Evolutionary conservation across 331 rosid species (phyloP), one percentile per base, ranked within the genome.

Genomic region (Acacia concinna): DNA sequence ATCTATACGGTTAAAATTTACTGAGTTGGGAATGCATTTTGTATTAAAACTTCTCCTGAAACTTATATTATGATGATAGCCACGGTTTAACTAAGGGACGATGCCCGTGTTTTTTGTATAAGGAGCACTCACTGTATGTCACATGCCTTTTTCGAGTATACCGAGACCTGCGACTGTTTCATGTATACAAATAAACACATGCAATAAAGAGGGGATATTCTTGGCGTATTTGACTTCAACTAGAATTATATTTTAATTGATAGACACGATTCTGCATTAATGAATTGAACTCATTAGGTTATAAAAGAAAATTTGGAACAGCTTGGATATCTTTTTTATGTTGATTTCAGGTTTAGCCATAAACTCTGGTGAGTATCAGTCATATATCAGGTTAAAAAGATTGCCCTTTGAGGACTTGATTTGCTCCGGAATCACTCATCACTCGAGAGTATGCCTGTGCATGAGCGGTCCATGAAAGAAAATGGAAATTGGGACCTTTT

Each of bases 1-100:
- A 91, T 81, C 85, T 89, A 11, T 91, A 91, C 65, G 44, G 60
- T 82, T 91, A 78, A 79, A 46, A 20, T 72, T 47, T 1, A 54
- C 10, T 38, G 40, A 44, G 76, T 73, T 56, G 47, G 67, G 34
- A 27, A 41, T 64, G 71, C 47, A 30, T 64, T 52, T 52, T 21
- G 23, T 79, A 4, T n/a, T 23, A 5, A 23, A 38, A 9, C 25
- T 56, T 62, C 66, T 62, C 65, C 76, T 56, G 28, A 13, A 43
- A 62, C 57, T 37, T 68, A 49, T 49, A 60, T 34, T 25, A 23
- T 21, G 56, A 68, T 47, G 35, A 25, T 74, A 30, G 57, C 64
- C 79, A 21, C n/a, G 32, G 74, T 76, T 44, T 75, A 8, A 52
- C 21, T 13, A 49, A 32, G 66, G 63, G 13, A 1, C 13, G n/a